Percentiles rank a stretch among this genome's conserved stretches.
phyloP scores from a whole-genome alignment of 2,329 filamentous ascomycete species.

The Paraconiothyrium brasiliense region DNA sequence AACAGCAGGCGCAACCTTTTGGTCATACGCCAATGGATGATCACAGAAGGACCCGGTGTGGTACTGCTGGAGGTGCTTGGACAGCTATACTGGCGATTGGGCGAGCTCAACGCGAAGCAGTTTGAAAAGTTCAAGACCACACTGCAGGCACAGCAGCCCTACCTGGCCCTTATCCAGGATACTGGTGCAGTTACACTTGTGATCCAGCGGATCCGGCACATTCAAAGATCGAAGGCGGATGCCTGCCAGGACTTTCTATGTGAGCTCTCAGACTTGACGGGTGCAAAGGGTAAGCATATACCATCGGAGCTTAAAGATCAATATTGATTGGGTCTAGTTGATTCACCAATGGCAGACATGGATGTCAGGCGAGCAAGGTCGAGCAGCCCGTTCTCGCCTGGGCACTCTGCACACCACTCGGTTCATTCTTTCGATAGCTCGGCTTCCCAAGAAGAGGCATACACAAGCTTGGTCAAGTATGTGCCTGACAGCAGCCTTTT shows the following conservation, averaged over 20 bases:
- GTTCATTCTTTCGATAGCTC: conserved; percentile 37
- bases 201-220: conserved; percentile 44
- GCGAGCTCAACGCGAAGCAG: conserved; percentile 48
- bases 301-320: background rate
- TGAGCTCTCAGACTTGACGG: conserved; percentile 43
- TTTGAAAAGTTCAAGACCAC: conserved; percentile 46
- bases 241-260: conserved; percentile 47
- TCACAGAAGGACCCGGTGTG: conserved; percentile 43
- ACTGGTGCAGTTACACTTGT: conserved; percentile 36
- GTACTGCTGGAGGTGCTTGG: conserved; percentile 46
- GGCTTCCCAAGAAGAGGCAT: conserved; percentile 35
- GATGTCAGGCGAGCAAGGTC: conserved; percentile 34
- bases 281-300: conserved; percentile 36
- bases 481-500: conserved; percentile 31
- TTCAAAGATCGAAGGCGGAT: conserved; percentile 44
- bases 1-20: conserved; percentile 47
- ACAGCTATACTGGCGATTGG: conserved; percentile 47
- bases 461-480: conserved; percentile 41
- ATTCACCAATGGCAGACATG: conserved; percentile 37
- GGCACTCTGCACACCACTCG: conserved; percentile 32
- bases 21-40: conserved; percentile 48
- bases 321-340: conserved; percentile 33
- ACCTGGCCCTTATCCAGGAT: conserved; percentile 40
- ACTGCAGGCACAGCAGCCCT: conserved; percentile 39
- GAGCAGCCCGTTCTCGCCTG: conserved; percentile 38